Percentiles rank a stretch among this genome's conserved stretches.
Evolutionary conservation across 2,329 filamentous ascomycete species (phyloP).

Genomic region (Penicillium sp.): DNA sequence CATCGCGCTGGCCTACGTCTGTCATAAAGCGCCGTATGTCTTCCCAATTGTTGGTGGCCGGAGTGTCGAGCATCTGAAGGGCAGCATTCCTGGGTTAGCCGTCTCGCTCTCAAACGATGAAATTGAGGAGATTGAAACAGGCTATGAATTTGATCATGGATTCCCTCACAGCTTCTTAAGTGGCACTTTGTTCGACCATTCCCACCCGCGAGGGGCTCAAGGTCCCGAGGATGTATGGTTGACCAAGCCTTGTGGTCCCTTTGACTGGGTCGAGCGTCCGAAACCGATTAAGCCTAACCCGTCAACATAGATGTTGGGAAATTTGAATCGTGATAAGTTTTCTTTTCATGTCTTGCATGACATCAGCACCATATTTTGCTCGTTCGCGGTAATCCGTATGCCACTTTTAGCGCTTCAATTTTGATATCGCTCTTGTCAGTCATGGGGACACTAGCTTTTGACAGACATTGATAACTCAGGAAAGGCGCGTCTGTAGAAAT

Average conservation of each 20-base stretch:
- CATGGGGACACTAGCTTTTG: too few species aligned
- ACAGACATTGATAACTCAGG: too few species aligned
- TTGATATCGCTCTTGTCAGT: too few species aligned
- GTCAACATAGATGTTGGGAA: not conserved
- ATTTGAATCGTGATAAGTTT: too few species aligned
- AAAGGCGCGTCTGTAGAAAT: too few species aligned
- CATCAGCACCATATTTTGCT: too few species aligned
- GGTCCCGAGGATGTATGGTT: slow-evolving; percentile 31
- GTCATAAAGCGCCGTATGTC: slow-evolving; percentile 48
- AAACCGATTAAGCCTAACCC: slow-evolving; percentile 6
- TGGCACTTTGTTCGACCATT: too few species aligned
- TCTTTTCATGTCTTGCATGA: too few species aligned
- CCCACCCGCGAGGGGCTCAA: too few species aligned
- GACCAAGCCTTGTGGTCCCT: slow-evolving; percentile 35
- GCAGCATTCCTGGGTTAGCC: slow-evolving; percentile 58
- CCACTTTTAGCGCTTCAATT: too few species aligned
- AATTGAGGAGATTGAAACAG: slow-evolving; percentile 38
- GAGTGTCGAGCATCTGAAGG: slow-evolving; percentile 55
- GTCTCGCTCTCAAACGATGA: slow-evolving; percentile 35
- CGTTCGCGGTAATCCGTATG: too few species aligned
- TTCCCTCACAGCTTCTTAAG: not conserved
- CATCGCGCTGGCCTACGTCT: slow-evolving; percentile 55
- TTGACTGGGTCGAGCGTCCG: slow-evolving; percentile 8
- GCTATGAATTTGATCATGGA: slow-evolving; percentile 42
- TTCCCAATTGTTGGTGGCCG: slow-evolving; percentile 46